Base-by-base conservation (phyloP, 2,329 filamentous ascomycete species). In the Dactylellina haptotyla region DNA sequence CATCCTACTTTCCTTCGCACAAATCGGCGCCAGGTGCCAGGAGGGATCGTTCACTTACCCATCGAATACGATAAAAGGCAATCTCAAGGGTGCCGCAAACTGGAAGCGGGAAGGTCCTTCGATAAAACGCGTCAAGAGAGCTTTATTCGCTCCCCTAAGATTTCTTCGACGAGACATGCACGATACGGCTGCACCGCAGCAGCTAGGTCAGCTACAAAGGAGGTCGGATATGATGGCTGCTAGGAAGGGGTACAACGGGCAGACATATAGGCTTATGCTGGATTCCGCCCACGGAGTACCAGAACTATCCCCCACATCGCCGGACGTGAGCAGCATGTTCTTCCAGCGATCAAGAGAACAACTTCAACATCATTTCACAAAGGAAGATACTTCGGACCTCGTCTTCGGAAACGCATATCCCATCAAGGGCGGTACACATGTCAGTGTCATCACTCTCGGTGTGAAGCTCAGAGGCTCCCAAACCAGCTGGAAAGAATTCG, bases 371-470 rank as follows among this genome's bases (percentile, higher is more conserved):
- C 54, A 73, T 57, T 73, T 73, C 28, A 20, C 23, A 0, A 45
- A 46, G 23, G 56, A 65, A 8, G 69, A 73, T 66, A 23, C 26
- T 3, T 66, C 61, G 8, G 69, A 73, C 41, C n/a, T 73, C 1
- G 69, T 66, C 10, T 73, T 73, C 37, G 69, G 69, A 46, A 73
- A 66, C 61, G 34, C 69, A 8, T 73, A 66, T 20, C 61, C 53
- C 6, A 73, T 62, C 6, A 20, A 46, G 12, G 54, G 39, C 20
- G 45, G 34, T 4, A 18, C 45, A 4, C 69, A 64, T 26, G 69
- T 73, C 8, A 73, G 61, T 18, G 46, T 73, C 23, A 26, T 66
- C 20, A 61, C 61, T n/a, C n/a, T 73, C 37, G 69, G 69, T 34
- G 56, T 66, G 3, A 73, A 66, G 23, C 54, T 73, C 6, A 37